phyloP scores from a whole-genome alignment of 306 rosid genomes.

The Vicia sativa region DNA sequence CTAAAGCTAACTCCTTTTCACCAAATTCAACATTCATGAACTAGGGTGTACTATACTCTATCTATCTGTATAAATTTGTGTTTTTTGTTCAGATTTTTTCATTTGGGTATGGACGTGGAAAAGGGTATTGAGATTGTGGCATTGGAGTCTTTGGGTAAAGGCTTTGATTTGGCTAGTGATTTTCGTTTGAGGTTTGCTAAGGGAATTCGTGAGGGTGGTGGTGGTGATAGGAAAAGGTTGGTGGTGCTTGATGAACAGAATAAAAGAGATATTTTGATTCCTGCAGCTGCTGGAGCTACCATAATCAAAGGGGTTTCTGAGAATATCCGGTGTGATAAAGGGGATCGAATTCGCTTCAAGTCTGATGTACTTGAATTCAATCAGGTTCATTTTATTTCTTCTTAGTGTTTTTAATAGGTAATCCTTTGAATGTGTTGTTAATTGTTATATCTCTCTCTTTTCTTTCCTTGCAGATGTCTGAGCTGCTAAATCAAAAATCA shows the following conservation, averaged over 20 bases:
- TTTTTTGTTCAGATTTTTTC: slow-evolving; percentile 13
- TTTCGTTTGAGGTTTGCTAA: slow-evolving; percentile 79
- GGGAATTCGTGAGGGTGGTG: slow-evolving; percentile 48
- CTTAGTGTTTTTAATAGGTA: slow-evolving; percentile 23
- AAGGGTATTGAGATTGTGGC: slow-evolving; percentile 61
- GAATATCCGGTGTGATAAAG: slow-evolving; percentile 85
- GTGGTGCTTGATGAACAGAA: slow-evolving; percentile 69
- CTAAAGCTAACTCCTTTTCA: slow-evolving; percentile 9
- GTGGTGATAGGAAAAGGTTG: slow-evolving; percentile 49
- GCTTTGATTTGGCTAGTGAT: slow-evolving; percentile 88
- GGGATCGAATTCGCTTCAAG: slow-evolving; percentile 89
- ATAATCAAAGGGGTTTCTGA: slow-evolving; percentile 70
- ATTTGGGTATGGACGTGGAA: slow-evolving; percentile 41
- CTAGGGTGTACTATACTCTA: slow-evolving; percentile 22
- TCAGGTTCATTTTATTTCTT: slow-evolving; percentile 52
- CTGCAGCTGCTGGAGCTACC: slow-evolving; percentile 59
- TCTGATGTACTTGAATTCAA: slow-evolving; percentile 91
- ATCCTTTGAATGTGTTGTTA: slow-evolving; percentile 25
- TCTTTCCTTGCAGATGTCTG: slow-evolving; percentile 84
- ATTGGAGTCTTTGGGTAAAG: slow-evolving; percentile 80
- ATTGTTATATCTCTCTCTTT: slow-evolving; percentile 11
- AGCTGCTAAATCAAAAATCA: slow-evolving; percentile 81
- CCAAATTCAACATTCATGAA: slow-evolving; percentile 27
- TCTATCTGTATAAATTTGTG: not conserved
- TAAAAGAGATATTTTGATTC: slow-evolving; percentile 75